Evolutionary conservation across 257 asterid species (phyloP), one percentile per base, ranked within the genome.

Genomic region (Solanum sparsipilum): DNA sequence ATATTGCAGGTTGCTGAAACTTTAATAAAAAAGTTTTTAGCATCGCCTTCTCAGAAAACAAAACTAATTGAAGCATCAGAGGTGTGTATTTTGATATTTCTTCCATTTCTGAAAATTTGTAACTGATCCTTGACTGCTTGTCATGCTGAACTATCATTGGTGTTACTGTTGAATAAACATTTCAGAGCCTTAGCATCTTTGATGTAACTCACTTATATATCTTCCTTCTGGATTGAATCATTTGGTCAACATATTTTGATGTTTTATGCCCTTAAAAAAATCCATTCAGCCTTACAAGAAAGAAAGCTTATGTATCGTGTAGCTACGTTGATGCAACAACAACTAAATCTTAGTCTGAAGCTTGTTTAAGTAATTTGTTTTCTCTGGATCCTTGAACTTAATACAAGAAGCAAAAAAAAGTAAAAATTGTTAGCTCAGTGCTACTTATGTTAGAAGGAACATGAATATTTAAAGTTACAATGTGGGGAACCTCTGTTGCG

Each of bases 41-140:
- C 96, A 86, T 96, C 98, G 65, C 94, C 98, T 84, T 86, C 94
- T 39, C 99, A 96, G 88, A 96, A 95, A 87, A 93, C 96, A 85
- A 97, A 95, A 96, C 94, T 97, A 87, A 89, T 97, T 71, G 96
- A 93, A 84, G 97, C 98, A 88, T n/a, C 96, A 21, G 96, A 96
- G 98, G 99, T 96, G 67, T 79, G 72, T 72, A 36, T 9, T 84
- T 70, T 29, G 88, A 6, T 83, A 58, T 65, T 63, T 38, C 27
- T 70, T 56, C 29, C 71, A 60, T 46, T 34, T 67, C 72, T 68
- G 39, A 34, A 32, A 75, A 82, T 82, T 18, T 82, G 71, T 20
- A 72, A 34, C 74, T 31, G 86, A 52, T 31, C 68, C 60, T 81
- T 82, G 29, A 82, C 70, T 82, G 70, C 70, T 10, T 48, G 6